Percentiles rank a stretch among this genome's conserved stretches.
phyloP scores from a whole-genome alignment of 345 rosid species.

The Eucalyptus fibrosa region DNA sequence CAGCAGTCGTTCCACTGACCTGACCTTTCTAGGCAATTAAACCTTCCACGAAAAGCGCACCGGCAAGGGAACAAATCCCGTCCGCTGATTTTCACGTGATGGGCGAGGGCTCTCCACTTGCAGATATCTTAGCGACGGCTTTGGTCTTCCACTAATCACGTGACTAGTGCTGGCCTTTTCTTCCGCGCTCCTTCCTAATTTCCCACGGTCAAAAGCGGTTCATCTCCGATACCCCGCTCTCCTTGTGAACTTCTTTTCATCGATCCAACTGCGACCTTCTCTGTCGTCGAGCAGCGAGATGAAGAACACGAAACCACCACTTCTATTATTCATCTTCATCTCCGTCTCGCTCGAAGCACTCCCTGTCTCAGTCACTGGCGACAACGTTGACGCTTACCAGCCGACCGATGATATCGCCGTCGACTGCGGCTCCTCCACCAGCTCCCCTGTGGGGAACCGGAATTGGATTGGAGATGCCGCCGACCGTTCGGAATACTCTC shows the following conservation, averaged over 20 bases:
- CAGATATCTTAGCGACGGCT: not conserved
- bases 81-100: not conserved
- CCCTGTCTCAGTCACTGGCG: not conserved
- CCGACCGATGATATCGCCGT: not conserved
- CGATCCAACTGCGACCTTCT: not conserved
- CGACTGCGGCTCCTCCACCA: not conserved
- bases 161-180: not conserved
- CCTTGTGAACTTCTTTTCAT: not conserved
- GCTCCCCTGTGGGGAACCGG: not conserved
- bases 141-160: not conserved
- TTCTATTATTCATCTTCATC: not conserved
- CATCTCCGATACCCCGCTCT: not conserved
- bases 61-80: not conserved
- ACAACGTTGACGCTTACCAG: not conserved
- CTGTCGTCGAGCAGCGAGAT: not conserved
- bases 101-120: not conserved
- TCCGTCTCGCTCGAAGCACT: not conserved
- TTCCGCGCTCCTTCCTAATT: not conserved
- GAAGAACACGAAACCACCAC: not conserved
- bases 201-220: not conserved
- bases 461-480: conserved; percentile 4
- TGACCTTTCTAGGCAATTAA: not conserved
- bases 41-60: not conserved
- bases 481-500: not conserved
- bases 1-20: not conserved